Percentiles rank a stretch among this genome's conserved stretches.
Conservation (phyloP, 768 basidiomycete genomes). For the Podaxis pistillaris region DNA sequence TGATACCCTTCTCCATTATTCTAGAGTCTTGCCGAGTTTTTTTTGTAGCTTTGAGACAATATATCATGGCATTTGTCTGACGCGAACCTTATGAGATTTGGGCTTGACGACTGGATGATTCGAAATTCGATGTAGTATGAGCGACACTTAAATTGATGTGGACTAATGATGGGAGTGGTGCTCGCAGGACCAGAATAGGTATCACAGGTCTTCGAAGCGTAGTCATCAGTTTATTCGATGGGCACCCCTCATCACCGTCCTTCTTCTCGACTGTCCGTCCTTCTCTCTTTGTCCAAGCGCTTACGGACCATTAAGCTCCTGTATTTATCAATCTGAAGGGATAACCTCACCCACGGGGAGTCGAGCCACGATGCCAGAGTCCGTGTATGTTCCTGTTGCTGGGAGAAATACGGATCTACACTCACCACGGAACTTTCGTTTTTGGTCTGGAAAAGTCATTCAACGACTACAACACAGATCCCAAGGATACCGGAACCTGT, state of each 20-base stretch:
- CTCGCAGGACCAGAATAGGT: background rate
- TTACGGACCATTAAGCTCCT: background rate
- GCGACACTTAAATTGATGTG: too few species aligned
- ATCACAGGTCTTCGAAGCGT: background rate
- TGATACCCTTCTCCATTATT: background rate
- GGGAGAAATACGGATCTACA: background rate
- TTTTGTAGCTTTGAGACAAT: background rate
- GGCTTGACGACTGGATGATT: background rate
- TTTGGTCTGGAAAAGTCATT: background rate
- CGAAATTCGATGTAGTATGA: too few species aligned
- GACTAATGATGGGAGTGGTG: background rate
- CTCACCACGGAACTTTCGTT: background rate
- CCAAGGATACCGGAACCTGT: slow-evolving; percentile 12
- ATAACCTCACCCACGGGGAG: background rate
- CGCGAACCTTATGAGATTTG: background rate
- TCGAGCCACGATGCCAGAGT: background rate
- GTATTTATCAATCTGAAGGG: background rate
- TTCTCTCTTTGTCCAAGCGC: background rate
- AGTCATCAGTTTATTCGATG: background rate
- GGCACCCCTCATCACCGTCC: background rate
- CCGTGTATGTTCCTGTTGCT: background rate
- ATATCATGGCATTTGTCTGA: background rate
- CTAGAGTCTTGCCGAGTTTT: background rate
- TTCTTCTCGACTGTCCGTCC: background rate
- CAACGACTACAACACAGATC: slow-evolving; percentile 2